These are phyloP conservation scores for Symmetrospora coprosmae DNA, from an alignment of 768 basidiomycete genomes.

Conservation along the genomic window DNA sequence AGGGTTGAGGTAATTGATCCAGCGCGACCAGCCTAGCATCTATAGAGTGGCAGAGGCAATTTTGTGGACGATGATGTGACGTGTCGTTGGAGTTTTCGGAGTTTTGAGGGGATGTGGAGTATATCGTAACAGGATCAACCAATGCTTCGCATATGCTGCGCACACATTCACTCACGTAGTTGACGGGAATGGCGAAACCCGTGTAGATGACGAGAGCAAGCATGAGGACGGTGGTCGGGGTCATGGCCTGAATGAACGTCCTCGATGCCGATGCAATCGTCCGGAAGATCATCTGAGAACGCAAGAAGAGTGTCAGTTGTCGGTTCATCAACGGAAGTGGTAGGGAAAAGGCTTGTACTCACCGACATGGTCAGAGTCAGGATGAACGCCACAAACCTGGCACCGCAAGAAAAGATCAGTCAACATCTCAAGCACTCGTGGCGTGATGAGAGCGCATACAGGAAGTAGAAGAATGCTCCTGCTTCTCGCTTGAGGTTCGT, in stretches of 20 bases:
- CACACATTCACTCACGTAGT: slow-evolving; percentile 38
- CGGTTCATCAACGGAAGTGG: no score
- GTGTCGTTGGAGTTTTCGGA: no score
- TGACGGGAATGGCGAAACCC: slow-evolving; percentile 36
- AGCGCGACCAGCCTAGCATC: slow-evolving; percentile 37
- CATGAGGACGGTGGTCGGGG: slow-evolving; percentile 37
- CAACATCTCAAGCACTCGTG: not conserved
- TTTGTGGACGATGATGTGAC: no score
- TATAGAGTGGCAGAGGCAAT: no score
- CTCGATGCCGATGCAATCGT: slow-evolving; percentile 26
- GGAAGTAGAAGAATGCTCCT: slow-evolving; percentile 40
- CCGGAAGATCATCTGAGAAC: slow-evolving; percentile 40
- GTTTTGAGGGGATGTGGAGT: no score
- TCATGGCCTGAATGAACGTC: slow-evolving; percentile 14
- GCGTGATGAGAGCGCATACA: slow-evolving; percentile 21
- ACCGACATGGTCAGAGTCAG: slow-evolving; percentile 37
- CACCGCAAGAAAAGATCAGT: slow-evolving; percentile 23
- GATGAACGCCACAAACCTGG: slow-evolving; percentile 39
- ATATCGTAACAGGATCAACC: slow-evolving; percentile 50
- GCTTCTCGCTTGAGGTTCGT: slow-evolving; percentile 39
- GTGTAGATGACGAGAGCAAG: slow-evolving; percentile 39
- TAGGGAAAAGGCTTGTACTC: no score
- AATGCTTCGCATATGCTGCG: slow-evolving; percentile 30
- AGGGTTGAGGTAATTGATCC: slow-evolving; percentile 59
- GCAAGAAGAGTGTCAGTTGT: no score